Conservation (phyloP, 2,329 filamentous ascomycete genomes). For the Cytospora piceicola region DNA sequence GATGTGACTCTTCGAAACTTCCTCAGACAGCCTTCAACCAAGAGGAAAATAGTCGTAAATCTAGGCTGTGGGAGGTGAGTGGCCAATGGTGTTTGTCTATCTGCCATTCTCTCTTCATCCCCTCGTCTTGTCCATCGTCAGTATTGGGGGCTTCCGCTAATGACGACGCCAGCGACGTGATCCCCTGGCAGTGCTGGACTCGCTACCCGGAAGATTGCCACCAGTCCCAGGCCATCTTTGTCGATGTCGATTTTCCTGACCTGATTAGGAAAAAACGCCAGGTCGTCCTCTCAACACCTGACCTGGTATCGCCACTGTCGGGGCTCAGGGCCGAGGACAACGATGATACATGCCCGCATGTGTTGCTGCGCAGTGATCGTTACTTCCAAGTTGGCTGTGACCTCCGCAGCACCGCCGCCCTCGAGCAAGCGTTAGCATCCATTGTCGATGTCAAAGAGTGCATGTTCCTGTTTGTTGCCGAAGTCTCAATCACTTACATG, state of each 20-base stretch:
- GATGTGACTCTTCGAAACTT: constrained; percentile 77
- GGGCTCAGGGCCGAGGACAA: constrained; percentile 47
- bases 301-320: constrained; percentile 58
- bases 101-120: constrained; percentile 16
- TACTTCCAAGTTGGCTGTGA: constrained; percentile 86
- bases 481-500: constrained; percentile 94
- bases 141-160: not conserved
- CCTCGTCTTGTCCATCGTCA: not conserved
- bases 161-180: constrained; percentile 66
- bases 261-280: constrained; percentile 75
- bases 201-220: constrained; percentile 64
- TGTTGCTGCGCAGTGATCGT: constrained; percentile 67
- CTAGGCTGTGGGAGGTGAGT: constrained; percentile 88
- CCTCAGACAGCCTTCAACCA: constrained; percentile 53
- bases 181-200: constrained; percentile 81
- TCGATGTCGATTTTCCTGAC: constrained; percentile 86
- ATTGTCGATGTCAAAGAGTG: constrained; percentile 62
- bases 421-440: constrained; percentile 62
- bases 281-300: constrained; percentile 66
- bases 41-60: constrained; percentile 78
- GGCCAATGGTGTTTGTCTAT: not conserved
- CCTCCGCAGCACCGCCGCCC: constrained; percentile 65
- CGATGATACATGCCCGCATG: constrained; percentile 36
- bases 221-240: constrained; percentile 60
- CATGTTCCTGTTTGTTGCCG: constrained; percentile 78